Evolutionary conservation across 768 basidiomycete species (phyloP), one percentile per base, ranked within the genome.

Genomic region (Phlegmacium glaucopus): DNA sequence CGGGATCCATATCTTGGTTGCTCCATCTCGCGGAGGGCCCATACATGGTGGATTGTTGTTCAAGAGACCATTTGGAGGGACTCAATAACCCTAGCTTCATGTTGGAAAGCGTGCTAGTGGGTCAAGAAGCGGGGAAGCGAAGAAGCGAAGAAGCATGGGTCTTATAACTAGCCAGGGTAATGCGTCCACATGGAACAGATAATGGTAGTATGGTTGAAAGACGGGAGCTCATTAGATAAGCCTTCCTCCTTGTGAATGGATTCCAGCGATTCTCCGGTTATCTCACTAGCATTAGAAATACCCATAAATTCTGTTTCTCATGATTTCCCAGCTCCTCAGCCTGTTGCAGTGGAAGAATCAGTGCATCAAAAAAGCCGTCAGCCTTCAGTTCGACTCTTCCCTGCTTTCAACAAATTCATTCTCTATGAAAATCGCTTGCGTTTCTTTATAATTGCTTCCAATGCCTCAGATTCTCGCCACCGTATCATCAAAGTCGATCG

Each of bases 401-500:
- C 66, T 26, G 71, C 75, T 0, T 78, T 76, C 64, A 94, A 93
- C 71, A 91, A 91, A 62, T 94, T 91, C 71, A 86, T 92, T 27
- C 71, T 98, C 3, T 97, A 96, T 65, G 95, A 99, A 71, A 97
- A 92, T 58, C 82, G 84, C 47, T 76, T 85, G 17, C 85, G 91
- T 13, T 93, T 95, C 76, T 97, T 84, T 70, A 81, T 99, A 44
- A 83, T 97, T 50, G 94, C 90, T 2, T 94, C 90, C 35, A 93
- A 93, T 68, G 80, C 90, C 1, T 82, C 88, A 13, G 90, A 91
- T 49, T 87, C 90, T 1, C 79, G 88, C 1, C 94, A 96, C 61
- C 80, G 90, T 15, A 90, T 99, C 47, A 79, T 97, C 60, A 96
- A 94, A 72, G 85, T 99, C 44, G 94, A 99, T 65, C 76, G 95